phyloP scores from a whole-genome alignment of 139 green algal species.

The Ettlia oleoabundans region DNA sequence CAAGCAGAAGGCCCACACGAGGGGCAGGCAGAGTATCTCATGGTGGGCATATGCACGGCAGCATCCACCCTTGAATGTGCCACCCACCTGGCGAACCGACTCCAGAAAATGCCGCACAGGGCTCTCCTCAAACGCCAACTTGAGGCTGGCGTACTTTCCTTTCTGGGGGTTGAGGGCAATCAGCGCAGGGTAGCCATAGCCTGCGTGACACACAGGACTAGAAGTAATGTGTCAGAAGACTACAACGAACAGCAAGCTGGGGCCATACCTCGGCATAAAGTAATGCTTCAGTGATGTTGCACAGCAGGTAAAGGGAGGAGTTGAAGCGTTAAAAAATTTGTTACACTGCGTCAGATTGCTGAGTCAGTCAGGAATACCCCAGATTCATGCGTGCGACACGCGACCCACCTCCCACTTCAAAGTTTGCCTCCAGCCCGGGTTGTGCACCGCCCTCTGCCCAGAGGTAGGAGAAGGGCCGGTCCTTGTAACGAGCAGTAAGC shows the following conservation, averaged over 20 bases:
- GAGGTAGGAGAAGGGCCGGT: conserved; percentile 77
- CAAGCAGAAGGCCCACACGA: too few species aligned
- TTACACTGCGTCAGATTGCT: too few species aligned
- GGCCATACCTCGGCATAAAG: too few species aligned
- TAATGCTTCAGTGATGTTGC: too few species aligned
- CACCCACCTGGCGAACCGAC: conserved; percentile 42
- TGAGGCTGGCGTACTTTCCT: conserved; percentile 48
- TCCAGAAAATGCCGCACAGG: conserved; percentile 67
- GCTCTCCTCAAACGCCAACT: conserved; percentile 54
- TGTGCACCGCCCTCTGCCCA: conserved; percentile 82
- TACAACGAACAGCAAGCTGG: too few species aligned
- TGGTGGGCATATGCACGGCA: too few species aligned
- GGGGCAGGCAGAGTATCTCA: too few species aligned
- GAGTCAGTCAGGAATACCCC: too few species aligned
- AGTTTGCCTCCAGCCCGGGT: conserved; percentile 70
- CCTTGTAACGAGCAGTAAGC: conserved; percentile 75
- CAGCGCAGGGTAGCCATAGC: conserved; percentile 80
- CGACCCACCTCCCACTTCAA: conserved; percentile 80
- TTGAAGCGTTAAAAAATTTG: too few species aligned
- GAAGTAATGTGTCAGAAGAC: too few species aligned
- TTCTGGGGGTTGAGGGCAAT: conserved; percentile 75
- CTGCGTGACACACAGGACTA: conserved; percentile 27
- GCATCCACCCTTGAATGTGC: not conserved
- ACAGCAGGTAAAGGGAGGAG: too few species aligned
- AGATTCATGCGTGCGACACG: too few species aligned